Percentiles rank a stretch among this genome's conserved stretches.
Conservation (phyloP, 2,329 filamentous ascomycete species). For the Fusarium duplospermum region DNA sequence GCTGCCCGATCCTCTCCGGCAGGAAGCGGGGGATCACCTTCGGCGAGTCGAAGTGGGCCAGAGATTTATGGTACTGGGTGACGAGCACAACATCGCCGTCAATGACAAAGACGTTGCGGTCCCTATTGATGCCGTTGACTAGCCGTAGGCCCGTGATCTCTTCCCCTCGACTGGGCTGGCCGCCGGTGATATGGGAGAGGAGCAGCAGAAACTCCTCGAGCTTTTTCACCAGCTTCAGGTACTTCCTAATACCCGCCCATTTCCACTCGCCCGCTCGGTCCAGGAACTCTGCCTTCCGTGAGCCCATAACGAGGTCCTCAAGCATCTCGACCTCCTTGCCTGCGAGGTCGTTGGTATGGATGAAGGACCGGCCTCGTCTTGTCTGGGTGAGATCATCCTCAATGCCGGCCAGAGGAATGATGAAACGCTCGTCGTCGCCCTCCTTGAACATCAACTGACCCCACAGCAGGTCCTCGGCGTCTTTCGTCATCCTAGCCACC, state of each 20-base stretch:
- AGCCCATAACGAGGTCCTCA: neutral
- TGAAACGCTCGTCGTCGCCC: neutral
- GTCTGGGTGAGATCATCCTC: neutral
- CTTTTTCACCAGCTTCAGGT: neutral
- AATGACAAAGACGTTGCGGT: no score
- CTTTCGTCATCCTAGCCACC: neutral
- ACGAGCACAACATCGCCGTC: neutral
- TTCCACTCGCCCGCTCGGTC: neutral
- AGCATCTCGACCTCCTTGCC: slow-evolving; percentile 4
- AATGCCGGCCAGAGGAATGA: neutral
- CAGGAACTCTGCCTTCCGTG: neutral
- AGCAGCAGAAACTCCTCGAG: slow-evolving; percentile 3
- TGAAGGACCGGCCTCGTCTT: neutral
- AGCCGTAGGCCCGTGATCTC: no score
- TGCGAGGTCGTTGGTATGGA: neutral
- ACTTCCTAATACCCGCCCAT: neutral
- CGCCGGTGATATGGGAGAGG: neutral
- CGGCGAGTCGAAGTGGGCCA: neutral
- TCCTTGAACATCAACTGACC: slow-evolving; percentile 5
- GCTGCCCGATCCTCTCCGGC: neutral
- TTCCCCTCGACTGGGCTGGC: no score
- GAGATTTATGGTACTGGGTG: slow-evolving; percentile 2
- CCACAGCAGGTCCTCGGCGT: neutral
- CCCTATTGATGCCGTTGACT: no score
- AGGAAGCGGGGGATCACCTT: slow-evolving; percentile 4